These are phyloP conservation scores for Clonostachys solani DNA, from an alignment of 2,329 filamentous ascomycete genomes.

Conservation along the genomic window DNA sequence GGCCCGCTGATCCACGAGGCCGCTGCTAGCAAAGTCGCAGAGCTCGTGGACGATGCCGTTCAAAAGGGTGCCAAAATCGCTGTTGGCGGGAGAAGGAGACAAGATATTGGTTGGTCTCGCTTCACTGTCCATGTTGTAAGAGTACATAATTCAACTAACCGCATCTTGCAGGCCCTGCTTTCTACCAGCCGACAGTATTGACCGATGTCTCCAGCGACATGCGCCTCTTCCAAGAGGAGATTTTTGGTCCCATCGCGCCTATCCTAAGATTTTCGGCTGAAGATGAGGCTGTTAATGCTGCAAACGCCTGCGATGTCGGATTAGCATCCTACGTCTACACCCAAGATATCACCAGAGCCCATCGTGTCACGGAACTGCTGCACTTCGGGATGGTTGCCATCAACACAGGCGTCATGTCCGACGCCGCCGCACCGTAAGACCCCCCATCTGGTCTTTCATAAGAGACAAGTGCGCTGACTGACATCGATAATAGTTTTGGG, in stretches of 20 bases:
- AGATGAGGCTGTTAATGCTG: slow-evolving; percentile 64
- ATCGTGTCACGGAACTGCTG: slow-evolving; percentile 41
- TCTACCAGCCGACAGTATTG: slow-evolving; percentile 66
- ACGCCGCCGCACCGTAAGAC: slow-evolving; percentile 17
- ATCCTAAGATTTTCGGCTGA: slow-evolving; percentile 69
- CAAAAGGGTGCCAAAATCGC: slow-evolving; percentile 49
- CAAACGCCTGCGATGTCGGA: slow-evolving; percentile 67
- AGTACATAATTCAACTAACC: background rate
- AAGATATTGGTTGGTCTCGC: slow-evolving; percentile 46
- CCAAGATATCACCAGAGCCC: slow-evolving; percentile 29
- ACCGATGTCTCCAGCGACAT: slow-evolving; percentile 64
- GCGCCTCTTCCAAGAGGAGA: slow-evolving; percentile 65
- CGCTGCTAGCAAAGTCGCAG: slow-evolving; percentile 57
- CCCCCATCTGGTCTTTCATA: background rate
- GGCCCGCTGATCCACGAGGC: slow-evolving; percentile 62
- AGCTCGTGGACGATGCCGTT: slow-evolving; percentile 58
- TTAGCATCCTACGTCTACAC: slow-evolving; percentile 76
- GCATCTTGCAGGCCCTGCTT: slow-evolving; percentile 58
- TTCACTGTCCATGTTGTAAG: too few species aligned
- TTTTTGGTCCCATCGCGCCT: slow-evolving; percentile 70
- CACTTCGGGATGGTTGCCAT: slow-evolving; percentile 65
- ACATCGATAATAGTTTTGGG: slow-evolving; percentile 30
- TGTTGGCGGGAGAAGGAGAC: slow-evolving; percentile 49
- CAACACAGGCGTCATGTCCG: slow-evolving; percentile 45
- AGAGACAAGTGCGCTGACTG: slow-evolving; percentile 7